Conservation (phyloP, 352 stramenopile genomes). For the Phytophthora meadii region DNA sequence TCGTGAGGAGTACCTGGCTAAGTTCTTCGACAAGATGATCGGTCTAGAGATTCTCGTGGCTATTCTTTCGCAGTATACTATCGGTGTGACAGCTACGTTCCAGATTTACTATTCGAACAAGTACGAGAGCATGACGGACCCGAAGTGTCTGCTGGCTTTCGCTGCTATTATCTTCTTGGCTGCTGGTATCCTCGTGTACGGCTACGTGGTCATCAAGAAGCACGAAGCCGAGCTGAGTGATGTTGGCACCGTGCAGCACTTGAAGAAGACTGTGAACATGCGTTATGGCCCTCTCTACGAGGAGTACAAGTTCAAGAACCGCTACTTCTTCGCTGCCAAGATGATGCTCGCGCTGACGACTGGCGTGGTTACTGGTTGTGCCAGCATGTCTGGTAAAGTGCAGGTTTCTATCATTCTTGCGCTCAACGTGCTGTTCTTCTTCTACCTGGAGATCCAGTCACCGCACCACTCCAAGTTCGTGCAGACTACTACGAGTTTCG, state of each 20-base stretch:
- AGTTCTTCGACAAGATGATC: constrained; percentile 90
- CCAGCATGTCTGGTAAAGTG: constrained; percentile 53
- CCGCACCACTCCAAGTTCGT: constrained; percentile 77
- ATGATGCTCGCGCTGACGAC: constrained; percentile 76
- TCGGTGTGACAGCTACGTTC: constrained; percentile 84
- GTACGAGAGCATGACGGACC: constrained; percentile 55
- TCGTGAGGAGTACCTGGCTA: constrained; percentile 69
- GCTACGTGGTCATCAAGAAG: constrained; percentile 72
- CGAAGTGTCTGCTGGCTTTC: constrained; percentile 72
- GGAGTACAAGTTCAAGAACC: constrained; percentile 90
- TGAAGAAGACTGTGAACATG: constrained; percentile 86
- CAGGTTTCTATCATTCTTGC: constrained; percentile 66
- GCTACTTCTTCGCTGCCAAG: constrained; percentile 86
- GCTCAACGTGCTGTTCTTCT: constrained; percentile 73
- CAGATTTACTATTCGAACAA: constrained; percentile 85
- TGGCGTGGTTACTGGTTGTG: constrained; percentile 64
- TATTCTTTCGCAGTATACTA: constrained; percentile 87
- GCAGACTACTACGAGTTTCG: constrained; percentile 76
- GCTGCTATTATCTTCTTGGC: constrained; percentile 70
- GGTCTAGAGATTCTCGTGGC: constrained; percentile 73
- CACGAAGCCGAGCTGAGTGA: constrained; percentile 81
- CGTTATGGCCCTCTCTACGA: constrained; percentile 87
- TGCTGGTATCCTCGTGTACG: constrained; percentile 81
- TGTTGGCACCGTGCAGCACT: constrained; percentile 75
- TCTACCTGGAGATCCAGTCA: constrained; percentile 74